A percentile compares a stretch with the other conserved stretches of the same genome.
Evolutionary conservation across 2,329 filamentous ascomycete species (phyloP).

Genomic region (Chaetomium strumarium): DNA sequence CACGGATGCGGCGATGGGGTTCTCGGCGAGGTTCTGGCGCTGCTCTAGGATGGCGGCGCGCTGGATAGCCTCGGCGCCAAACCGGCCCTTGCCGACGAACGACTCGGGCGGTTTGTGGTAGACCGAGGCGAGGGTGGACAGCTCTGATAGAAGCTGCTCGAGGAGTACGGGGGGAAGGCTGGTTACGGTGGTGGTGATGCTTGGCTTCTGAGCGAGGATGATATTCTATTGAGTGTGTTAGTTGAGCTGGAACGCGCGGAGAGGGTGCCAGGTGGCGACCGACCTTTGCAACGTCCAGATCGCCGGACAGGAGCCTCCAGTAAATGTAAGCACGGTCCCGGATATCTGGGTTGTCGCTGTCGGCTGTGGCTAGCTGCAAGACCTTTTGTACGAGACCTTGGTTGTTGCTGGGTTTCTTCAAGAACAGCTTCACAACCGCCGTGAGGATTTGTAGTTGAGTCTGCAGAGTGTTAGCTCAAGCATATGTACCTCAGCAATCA

Average conservation of each 20-base stretch:
- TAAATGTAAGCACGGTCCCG: slow-evolving; percentile 96
- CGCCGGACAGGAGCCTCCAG: slow-evolving; percentile 91
- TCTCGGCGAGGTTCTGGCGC: slow-evolving; percentile 83
- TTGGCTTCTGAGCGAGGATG: slow-evolving; percentile 87
- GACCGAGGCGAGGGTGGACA: slow-evolving; percentile 92
- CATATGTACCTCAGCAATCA: too few relatives aligned
- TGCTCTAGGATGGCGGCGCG: slow-evolving; percentile 95
- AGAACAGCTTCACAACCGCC: slow-evolving; percentile 92
- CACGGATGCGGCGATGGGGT: slow-evolving; percentile 84
- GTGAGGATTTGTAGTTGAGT: slow-evolving; percentile 98
- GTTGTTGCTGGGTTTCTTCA: slow-evolving; percentile 91
- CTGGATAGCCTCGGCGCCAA: slow-evolving; percentile 90
- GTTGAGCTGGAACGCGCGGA: accelerated
- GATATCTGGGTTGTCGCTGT: slow-evolving; percentile 97
- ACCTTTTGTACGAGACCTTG: slow-evolving; percentile 92
- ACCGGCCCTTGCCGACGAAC: slow-evolving; percentile 94
- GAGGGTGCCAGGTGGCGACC: neutral
- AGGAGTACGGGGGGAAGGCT: slow-evolving; percentile 77
- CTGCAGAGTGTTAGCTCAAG: slow-evolving; percentile 38
- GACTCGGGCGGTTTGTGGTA: slow-evolving; percentile 98
- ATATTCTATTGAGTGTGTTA: slow-evolving; percentile 55
- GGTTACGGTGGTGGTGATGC: slow-evolving; percentile 90
- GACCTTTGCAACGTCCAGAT: slow-evolving; percentile 83
- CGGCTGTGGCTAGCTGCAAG: slow-evolving; percentile 82
- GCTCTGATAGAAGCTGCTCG: slow-evolving; percentile 82